phyloP scores from a whole-genome alignment of 2,329 filamentous ascomycete species.

The Sporothrix pallida region DNA sequence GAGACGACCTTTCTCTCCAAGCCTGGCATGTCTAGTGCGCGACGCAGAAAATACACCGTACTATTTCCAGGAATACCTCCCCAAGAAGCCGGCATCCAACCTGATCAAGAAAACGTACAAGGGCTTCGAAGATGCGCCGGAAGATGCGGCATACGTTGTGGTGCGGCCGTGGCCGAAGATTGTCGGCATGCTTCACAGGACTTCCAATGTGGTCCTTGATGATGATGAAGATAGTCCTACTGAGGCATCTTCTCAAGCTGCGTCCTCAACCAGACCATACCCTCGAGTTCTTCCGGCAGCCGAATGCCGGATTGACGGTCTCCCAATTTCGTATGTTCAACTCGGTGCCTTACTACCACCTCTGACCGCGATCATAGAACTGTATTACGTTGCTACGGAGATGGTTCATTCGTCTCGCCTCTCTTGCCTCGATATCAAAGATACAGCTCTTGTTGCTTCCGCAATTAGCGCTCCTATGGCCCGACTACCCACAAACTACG shows the following conservation, averaged over 20 bases:
- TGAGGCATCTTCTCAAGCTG: background rate
- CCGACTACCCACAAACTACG: constrained; percentile 69
- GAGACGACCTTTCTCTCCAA: background rate
- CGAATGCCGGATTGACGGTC: constrained; percentile 56
- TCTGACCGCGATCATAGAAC: constrained; percentile 72
- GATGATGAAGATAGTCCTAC: constrained; percentile 17
- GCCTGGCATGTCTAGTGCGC: constrained; percentile 49
- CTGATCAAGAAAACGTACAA: constrained; percentile 49
- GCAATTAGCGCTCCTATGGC: constrained; percentile 74
- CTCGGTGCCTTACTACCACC: constrained; percentile 72
- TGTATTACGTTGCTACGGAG: constrained; percentile 65
- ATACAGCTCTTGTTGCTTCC: constrained; percentile 63
- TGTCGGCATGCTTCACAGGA: constrained; percentile 63
- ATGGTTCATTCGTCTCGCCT: constrained; percentile 62
- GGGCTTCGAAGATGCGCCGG: constrained; percentile 49
- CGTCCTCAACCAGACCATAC: constrained; percentile 51
- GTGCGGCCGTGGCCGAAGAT: constrained; percentile 59
- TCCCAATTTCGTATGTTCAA: constrained; percentile 53
- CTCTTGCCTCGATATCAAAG: constrained; percentile 56
- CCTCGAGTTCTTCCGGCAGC: constrained; percentile 52
- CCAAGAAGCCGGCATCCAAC: constrained; percentile 51
- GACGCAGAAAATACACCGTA: constrained; percentile 48
- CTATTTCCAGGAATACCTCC: constrained; percentile 50
- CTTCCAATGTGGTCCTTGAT: background rate
- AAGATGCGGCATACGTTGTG: constrained; percentile 56